These are phyloP conservation scores for Fallopia convolvulus DNA, from an alignment of 148 eudicot species.

Conservation along the genomic window DNA sequence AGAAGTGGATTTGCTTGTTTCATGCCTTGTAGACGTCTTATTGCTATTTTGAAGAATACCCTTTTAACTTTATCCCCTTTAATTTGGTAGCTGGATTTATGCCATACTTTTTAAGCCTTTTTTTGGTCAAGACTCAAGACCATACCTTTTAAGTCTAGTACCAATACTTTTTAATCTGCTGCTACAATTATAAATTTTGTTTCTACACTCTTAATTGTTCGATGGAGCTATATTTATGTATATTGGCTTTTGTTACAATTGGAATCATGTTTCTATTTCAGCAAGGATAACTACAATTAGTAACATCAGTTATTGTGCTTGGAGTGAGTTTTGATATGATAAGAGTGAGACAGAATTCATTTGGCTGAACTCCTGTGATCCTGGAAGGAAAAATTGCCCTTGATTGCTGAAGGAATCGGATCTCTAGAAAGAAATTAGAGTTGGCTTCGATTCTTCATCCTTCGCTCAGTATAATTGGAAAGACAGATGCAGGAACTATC, in stretches of 20 bases:
- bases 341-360: background rate
- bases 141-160: too few relatives aligned
- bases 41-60: background rate
- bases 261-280: background rate
- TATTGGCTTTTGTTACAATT: background rate
- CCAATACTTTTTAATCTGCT: background rate
- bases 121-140: too few relatives aligned
- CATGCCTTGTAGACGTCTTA: background rate
- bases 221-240: background rate
- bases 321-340: conserved; percentile 9
- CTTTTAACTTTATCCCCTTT: background rate
- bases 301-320: background rate
- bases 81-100: background rate
- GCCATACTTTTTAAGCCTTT: background rate
- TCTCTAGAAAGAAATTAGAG: conserved; percentile 3
- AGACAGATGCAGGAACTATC: conserved; percentile 32
- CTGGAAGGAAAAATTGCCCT: background rate
- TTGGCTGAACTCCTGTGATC: conserved; percentile 4
- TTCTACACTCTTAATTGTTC: background rate
- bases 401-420: conserved; percentile 1
- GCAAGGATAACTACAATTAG: background rate
- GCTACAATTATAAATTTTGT: background rate
- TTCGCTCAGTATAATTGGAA: conserved; percentile 20
- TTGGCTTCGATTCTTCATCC: conserved; percentile 23
- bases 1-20: background rate